Evolutionary conservation across 495 filamentous ascomycete species (phyloP), one percentile per base, ranked within the genome.

Genomic region (Pseudotulostoma volvatum): DNA sequence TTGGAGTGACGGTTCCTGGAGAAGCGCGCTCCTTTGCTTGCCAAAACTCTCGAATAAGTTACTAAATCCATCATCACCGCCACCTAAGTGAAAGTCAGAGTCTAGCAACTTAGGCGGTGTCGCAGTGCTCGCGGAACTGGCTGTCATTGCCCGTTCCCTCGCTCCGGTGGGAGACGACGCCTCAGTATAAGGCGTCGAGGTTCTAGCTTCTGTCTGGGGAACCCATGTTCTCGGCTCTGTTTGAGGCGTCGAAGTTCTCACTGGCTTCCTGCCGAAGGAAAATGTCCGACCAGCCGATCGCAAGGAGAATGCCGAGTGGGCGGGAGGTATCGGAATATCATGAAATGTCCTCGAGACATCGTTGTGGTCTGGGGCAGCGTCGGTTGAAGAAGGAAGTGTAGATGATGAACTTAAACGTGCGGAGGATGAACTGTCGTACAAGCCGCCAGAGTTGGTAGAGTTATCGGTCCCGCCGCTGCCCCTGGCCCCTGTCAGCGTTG

Each of bases 211-310:
- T n/a, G n/a, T n/a, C n/a, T n/a, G n/a, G n/a, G n/a, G n/a, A n/a
- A n/a, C n/a, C n/a, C n/a, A n/a, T n/a, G n/a, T n/a, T n/a, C n/a
- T n/a, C n/a, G n/a, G n/a, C 28, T 60, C 53, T 9, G 59, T 37
- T 4, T 47, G 42, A 7, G 61, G 56, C 36, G 64, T 63, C 4
- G 66, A 58, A 28, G 60, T 56, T 11, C 55, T 53, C 13, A 54
- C 56, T 17, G 40, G 16, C 37, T 31, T 37, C 23, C 11, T 28
- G 4, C 61, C 79, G 49, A 83, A 84, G 0, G 81, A 87, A 42
- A 86, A 80, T 0, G 81, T 78, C 33, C 81, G 68, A 16, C 78
- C 76, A 34, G 78, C 79, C 18, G 76, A 66, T 43, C 73, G 75
- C 15, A 84, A 53, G 11, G 79, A 42, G 45, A 71, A 56, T 13